Evolutionary conservation across 371 early-diverging fungal species (phyloP).

Genomic region (Mortierella sp.): DNA sequence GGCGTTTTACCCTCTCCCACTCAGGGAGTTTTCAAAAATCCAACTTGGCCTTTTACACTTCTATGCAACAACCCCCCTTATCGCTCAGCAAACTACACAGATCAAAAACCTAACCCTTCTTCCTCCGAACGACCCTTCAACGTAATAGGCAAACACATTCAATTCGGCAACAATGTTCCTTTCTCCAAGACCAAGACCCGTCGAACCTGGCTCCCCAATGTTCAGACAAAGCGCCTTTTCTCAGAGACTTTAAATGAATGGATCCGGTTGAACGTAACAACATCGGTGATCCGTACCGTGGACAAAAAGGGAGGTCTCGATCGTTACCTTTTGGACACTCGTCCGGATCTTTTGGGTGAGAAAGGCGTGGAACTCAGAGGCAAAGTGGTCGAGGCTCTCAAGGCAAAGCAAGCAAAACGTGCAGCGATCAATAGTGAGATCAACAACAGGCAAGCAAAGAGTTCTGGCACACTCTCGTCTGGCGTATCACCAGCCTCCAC

Average conservation of each 20-base stretch:
- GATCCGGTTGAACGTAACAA: constrained; percentile 74
- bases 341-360: constrained; percentile 44
- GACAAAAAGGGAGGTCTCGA: constrained; percentile 91
- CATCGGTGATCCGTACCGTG: constrained; percentile 79
- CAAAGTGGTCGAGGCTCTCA: constrained; percentile 35
- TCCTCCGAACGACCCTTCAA: constrained; percentile 1
- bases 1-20: no score
- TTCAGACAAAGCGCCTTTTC: constrained; percentile 75
- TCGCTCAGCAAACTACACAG: no score
- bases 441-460: constrained; percentile 12
- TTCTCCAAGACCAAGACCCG: constrained; percentile 83
- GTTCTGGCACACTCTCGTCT: constrained; percentile 10
- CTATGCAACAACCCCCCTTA: no score
- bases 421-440: constrained; percentile 13
- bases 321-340: constrained; percentile 77
- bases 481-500: constrained; percentile 1
- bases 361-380: constrained; percentile 45
- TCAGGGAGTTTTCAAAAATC: no score
- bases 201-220: constrained; percentile 86
- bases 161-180: constrained; percentile 85
- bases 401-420: constrained; percentile 36
- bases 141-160: constrained; percentile 67
- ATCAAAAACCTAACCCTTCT: no score
- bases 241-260: constrained; percentile 71
- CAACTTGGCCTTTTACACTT: no score